Evolutionary conservation across 2,329 filamentous ascomycete species (phyloP).

Genomic region (Rhynchosporium graminicola): DNA sequence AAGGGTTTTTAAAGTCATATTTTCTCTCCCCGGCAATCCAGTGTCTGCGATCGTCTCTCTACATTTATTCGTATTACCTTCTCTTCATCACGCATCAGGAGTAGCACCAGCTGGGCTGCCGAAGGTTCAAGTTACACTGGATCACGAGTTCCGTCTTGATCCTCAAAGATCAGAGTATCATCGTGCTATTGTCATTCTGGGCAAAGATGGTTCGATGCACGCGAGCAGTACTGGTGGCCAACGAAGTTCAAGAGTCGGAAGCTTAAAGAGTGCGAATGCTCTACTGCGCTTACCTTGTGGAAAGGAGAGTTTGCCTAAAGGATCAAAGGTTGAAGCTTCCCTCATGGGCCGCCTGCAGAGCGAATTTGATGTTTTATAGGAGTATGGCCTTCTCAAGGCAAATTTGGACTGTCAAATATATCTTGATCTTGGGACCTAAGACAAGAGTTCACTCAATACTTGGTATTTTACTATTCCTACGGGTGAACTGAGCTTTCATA

Average conservation of each 20-base stretch:
- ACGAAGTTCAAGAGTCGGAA: conserved; percentile 85
- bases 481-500: no score
- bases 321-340: conserved; percentile 72
- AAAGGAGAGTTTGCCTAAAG: conserved; percentile 65
- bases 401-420: no score
- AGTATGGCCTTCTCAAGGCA: conserved; percentile 21
- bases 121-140: conserved; percentile 68
- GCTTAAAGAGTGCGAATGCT: conserved; percentile 85
- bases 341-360: conserved; percentile 61
- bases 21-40: conserved; percentile 91
- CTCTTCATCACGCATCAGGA: conserved; percentile 76
- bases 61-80: conserved; percentile 89
- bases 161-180: conserved; percentile 83
- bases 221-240: conserved; percentile 87
- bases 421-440: no score
- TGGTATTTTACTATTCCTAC: no score
- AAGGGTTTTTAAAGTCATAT: conserved; percentile 70
- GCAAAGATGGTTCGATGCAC: conserved; percentile 65
- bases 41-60: conserved; percentile 91
- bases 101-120: conserved; percentile 69
- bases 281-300: conserved; percentile 73
- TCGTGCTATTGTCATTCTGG: conserved; percentile 71
- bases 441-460: no score
- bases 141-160: conserved; percentile 74
- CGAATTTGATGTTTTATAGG: conserved; percentile 31